Evolutionary conservation across 1,284 basidiomycete genomes (phyloP).

Genomic region (Pyrrhoderma noxium): DNA sequence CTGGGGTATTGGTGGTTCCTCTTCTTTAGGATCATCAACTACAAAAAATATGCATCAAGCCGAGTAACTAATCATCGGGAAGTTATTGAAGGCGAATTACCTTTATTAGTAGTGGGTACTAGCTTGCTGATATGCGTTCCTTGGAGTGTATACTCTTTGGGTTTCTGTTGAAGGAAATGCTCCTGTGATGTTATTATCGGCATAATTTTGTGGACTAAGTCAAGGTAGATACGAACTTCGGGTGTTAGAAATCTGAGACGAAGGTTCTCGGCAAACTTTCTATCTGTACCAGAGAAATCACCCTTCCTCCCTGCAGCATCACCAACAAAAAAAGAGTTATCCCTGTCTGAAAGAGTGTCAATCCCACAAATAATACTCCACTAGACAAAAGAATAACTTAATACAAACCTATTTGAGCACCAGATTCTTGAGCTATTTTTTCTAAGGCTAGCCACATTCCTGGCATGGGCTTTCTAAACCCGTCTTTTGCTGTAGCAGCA

Average conservation of each 20-base stretch:
- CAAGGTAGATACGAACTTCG: constrained; percentile 32
- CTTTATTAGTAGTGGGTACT: too few relatives aligned
- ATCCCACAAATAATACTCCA: background rate
- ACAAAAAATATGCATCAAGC: too few relatives aligned
- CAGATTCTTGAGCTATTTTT: constrained; percentile 48
- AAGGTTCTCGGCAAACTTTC: constrained; percentile 79
- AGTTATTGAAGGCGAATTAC: too few relatives aligned
- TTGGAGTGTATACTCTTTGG: constrained; percentile 36
- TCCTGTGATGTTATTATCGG: constrained; percentile 40
- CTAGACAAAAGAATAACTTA: background rate
- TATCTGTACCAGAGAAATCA: constrained; percentile 77
- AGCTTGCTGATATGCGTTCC: constrained; percentile 46
- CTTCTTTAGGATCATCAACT: too few relatives aligned
- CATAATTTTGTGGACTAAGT: constrained; percentile 6
- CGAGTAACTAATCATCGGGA: too few relatives aligned
- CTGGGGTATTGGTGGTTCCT: constrained; percentile 46
- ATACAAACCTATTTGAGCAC: constrained; percentile 57
- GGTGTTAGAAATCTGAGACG: constrained; percentile 68
- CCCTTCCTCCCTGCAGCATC: constrained; percentile 78
- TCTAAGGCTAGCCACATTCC: constrained; percentile 81
- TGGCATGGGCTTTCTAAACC: constrained; percentile 81
- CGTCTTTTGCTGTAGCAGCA: constrained; percentile 71
- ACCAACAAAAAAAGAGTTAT: constrained; percentile 72
- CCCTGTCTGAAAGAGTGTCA: constrained; percentile 44
- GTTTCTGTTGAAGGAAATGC: constrained; percentile 63